Percentiles rank a stretch among this genome's conserved stretches.
Evolutionary conservation across 495 filamentous ascomycete genomes (phyloP).

Genomic region (Cladorrhinum samala): DNA sequence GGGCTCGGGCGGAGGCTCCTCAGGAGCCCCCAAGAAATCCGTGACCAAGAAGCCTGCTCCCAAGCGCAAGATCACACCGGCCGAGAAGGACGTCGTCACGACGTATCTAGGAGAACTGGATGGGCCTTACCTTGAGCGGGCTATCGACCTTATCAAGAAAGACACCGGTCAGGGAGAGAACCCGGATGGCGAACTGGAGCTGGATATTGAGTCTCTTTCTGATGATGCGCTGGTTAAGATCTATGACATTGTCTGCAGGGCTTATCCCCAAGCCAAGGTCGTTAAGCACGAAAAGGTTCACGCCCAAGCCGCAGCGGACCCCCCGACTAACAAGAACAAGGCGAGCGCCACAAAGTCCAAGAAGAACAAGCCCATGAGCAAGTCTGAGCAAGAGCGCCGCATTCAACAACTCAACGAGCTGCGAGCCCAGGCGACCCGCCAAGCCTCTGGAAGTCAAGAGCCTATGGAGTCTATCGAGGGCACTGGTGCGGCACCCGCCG

Average conservation of each 20-base stretch:
- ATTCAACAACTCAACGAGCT: conserved; percentile 71
- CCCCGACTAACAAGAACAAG: conserved; percentile 37
- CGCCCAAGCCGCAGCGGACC: conserved; percentile 20
- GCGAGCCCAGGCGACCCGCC: conserved; percentile 40
- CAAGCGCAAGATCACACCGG: conserved; percentile 56
- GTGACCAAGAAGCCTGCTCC: conserved; percentile 36
- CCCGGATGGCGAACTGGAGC: conserved; percentile 79
- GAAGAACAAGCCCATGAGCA: conserved; percentile 99
- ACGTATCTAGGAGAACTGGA: conserved; percentile 69
- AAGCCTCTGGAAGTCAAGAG: conserved; percentile 43
- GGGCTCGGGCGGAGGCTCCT: conserved; percentile 21
- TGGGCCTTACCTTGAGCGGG: conserved; percentile 64
- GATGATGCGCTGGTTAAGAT: conserved; percentile 68
- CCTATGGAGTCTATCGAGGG: conserved; percentile 38
- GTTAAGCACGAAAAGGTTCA: conserved; percentile 32
- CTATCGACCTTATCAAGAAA: conserved; percentile 83
- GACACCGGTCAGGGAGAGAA: conserved; percentile 75
- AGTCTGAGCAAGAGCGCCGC: conserved; percentile 81
- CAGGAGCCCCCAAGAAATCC: conserved; percentile 37
- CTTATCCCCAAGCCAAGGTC: conserved; percentile 46
- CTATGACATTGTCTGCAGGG: conserved; percentile 66
- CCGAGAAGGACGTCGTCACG: conserved; percentile 83
- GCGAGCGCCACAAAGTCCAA: conserved; percentile 62
- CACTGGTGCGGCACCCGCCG: conserved; percentile 16
- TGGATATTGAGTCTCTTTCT: conserved; percentile 82